Conservation (phyloP, 352 stramenopile species). For the Aphanomyces euteiches region DNA sequence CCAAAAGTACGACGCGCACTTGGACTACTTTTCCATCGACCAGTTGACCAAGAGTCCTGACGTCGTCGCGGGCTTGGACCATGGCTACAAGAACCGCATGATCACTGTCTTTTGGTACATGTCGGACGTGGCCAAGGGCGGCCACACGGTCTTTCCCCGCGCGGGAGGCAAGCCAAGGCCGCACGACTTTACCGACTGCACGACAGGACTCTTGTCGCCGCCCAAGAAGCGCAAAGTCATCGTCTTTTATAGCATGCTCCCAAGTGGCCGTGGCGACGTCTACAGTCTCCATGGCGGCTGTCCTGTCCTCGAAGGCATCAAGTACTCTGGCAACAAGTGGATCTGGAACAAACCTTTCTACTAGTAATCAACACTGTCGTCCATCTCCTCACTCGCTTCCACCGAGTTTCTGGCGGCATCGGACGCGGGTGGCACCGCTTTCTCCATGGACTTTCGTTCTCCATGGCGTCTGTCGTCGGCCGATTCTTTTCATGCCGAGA, state of each 20-base stretch:
- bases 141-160: slow-evolving; percentile 69
- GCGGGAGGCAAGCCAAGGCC: slow-evolving; percentile 48
- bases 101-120: slow-evolving; percentile 87
- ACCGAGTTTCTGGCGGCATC: too few relatives aligned
- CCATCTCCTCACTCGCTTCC: not conserved
- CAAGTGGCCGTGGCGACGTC: slow-evolving; percentile 53
- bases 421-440: too few relatives aligned
- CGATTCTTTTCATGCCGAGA: too few relatives aligned
- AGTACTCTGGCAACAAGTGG: slow-evolving; percentile 81
- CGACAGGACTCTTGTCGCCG: slow-evolving; percentile 54
- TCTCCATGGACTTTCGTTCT: too few relatives aligned
- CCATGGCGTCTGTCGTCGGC: too few relatives aligned
- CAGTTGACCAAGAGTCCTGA: slow-evolving; percentile 41
- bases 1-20: slow-evolving; percentile 75
- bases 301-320: slow-evolving; percentile 65
- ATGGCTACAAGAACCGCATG: slow-evolving; percentile 79
- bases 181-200: slow-evolving; percentile 51
- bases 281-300: slow-evolving; percentile 70
- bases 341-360: slow-evolving; percentile 67
- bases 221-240: slow-evolving; percentile 74
- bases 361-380: not conserved
- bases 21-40: slow-evolving; percentile 56
- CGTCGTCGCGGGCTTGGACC: slow-evolving; percentile 50
- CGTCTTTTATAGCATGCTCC: slow-evolving; percentile 73
- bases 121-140: slow-evolving; percentile 66